These are phyloP conservation scores for Madurella mycetomatis DNA, from an alignment of 2,329 filamentous ascomycete genomes.

Conservation along the genomic window DNA sequence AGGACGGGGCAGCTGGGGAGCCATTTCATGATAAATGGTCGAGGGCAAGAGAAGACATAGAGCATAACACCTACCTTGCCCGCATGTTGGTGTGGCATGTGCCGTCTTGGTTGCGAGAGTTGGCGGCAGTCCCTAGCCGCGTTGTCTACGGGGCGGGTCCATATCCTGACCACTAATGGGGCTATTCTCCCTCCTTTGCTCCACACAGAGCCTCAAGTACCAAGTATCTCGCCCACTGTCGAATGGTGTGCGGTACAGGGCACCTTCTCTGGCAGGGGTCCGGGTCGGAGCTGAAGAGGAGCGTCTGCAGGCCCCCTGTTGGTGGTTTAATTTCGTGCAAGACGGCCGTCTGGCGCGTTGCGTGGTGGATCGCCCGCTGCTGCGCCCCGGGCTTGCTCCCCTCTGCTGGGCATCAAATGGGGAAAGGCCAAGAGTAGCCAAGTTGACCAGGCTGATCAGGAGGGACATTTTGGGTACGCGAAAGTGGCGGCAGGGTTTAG, in stretches of 20 bases:
- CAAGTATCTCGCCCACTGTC: conserved; percentile 1
- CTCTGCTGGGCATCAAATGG: too few relatives aligned
- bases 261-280: too few relatives aligned
- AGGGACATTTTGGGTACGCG: too few relatives aligned
- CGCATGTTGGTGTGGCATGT: not conserved
- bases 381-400: not conserved
- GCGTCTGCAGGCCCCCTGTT: not conserved
- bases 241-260: not conserved
- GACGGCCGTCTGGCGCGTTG: not conserved
- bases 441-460: too few relatives aligned
- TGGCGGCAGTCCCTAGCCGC: not conserved
- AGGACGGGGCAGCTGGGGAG: not conserved
- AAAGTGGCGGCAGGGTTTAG: too few relatives aligned
- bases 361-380: not conserved
- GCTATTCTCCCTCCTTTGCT: not conserved
- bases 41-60: not conserved
- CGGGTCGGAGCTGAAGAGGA: conserved; percentile 3
- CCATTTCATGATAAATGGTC: not conserved
- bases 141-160: not conserved
- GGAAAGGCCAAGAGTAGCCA: too few relatives aligned
- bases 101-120: not conserved
- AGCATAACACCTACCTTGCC: not conserved
- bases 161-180: not conserved
- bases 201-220: conserved; percentile 1
- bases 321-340: too few relatives aligned